Base-by-base conservation (phyloP, 2,329 filamentous ascomycete species). In the Xylariales sp. region DNA sequence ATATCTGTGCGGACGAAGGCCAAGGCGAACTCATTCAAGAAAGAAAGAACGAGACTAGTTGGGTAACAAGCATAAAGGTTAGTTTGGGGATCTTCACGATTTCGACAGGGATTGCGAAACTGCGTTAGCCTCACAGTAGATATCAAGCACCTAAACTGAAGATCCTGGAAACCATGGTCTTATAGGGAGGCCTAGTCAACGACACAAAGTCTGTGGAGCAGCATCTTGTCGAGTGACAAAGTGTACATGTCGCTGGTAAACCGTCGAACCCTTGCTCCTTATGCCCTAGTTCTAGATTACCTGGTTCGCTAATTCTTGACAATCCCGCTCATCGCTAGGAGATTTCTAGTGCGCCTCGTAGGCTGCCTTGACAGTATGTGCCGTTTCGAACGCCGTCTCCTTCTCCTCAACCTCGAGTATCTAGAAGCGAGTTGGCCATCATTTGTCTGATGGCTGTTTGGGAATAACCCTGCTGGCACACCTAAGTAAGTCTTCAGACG, bases 381-480 rank as follows among this genome's bases (percentile, higher is more conserved):
- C 28, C 34, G 65, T 68, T 68, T 70, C 65, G 65, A 60, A 53
- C 56, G 48, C 7, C 43, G 54, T 58, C 62, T 45, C 62, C 62
- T 65, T 67, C 57, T 54, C 53, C 58, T 54, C 46, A 41, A 63
- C 16, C 5, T 64, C 56, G 39, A 60, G 39, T 30, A 30, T 59
- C 48, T 59, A 34, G 41, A 58, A 72, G 66, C 71, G 65, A 50
- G 67, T 73, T 71, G 70, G 67, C 70, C 72, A 23, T 76, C 73
- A 71, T 77, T 73, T 78, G 81, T 82, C 82, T 83, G 81, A 83
- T 81, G 78, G 80, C 80, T 83, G 82, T 83, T 81, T 83, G 76
- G 79, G 78, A 75, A 63, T 63, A 71, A 78, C 77, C 80, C 76
- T 80, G 79, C 74, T 76, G 72, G 73, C 74, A 79, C 75, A 77